These are phyloP conservation scores for Toxoplasma gondii DNA, from an alignment of 169 alveolate species.

Conservation along the genomic window DNA sequence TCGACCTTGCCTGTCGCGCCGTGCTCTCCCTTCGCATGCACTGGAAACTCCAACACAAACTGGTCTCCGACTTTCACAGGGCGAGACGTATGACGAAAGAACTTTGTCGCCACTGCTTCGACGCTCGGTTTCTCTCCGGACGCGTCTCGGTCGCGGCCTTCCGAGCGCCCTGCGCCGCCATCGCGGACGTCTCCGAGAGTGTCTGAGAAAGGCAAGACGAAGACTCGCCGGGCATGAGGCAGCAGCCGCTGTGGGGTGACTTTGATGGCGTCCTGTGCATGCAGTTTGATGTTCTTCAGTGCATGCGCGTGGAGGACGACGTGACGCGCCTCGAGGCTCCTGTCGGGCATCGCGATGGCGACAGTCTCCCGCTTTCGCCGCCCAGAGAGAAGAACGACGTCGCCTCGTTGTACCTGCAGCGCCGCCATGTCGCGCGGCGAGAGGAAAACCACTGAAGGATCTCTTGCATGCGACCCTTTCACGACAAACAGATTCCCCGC, in stretches of 20 bases:
- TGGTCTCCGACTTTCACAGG: slow-evolving; percentile 97
- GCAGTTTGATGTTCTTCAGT: slow-evolving; percentile 93
- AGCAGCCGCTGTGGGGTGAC: slow-evolving; percentile 92
- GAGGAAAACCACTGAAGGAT: slow-evolving; percentile 94
- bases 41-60: slow-evolving; percentile 82
- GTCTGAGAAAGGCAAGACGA: slow-evolving; percentile 96
- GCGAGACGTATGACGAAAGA: slow-evolving; percentile 95
- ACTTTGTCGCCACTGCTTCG: slow-evolving; percentile 78
- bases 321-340: slow-evolving; percentile 92
- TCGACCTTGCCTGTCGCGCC: slow-evolving; percentile 91
- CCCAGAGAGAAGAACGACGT: slow-evolving; percentile 95
- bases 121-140: background rate
- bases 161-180: slow-evolving; percentile 80
- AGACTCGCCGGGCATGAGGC: slow-evolving; percentile 95
- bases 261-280: slow-evolving; percentile 84
- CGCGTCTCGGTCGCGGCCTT: background rate
- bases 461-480: slow-evolving; percentile 69
- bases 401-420: slow-evolving; percentile 95
- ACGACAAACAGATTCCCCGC: background rate
- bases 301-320: slow-evolving; percentile 94
- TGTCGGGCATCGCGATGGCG: slow-evolving; percentile 94
- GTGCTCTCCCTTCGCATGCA: background rate
- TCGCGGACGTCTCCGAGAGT: slow-evolving; percentile 93
- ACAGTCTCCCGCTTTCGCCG: slow-evolving; percentile 95
- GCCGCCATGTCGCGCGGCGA: slow-evolving; percentile 91